These are phyloP conservation scores for Citrus inodora DNA, from an alignment of 345 rosid species.

Conservation along the genomic window DNA sequence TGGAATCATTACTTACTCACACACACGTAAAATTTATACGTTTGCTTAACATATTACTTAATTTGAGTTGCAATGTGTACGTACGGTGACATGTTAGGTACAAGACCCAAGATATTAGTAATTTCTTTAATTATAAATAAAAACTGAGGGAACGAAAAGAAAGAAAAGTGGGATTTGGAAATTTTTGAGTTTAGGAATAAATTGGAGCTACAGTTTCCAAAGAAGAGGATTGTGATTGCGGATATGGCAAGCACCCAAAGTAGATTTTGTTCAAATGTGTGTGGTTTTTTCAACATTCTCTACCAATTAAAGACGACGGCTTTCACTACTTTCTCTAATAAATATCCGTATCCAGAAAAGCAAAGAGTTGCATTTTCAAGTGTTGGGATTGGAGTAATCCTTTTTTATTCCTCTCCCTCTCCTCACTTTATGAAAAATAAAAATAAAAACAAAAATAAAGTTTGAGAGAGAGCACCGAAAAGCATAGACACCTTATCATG, in stretches of 20 bases:
- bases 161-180: slow-evolving; percentile 15
- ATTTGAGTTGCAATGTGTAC: background rate
- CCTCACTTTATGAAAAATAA: slow-evolving; percentile 4
- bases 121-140: background rate
- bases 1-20: slow-evolving; percentile 27
- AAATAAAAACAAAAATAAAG: slow-evolving; percentile 11
- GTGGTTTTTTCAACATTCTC: slow-evolving; percentile 37
- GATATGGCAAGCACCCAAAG: slow-evolving; percentile 30
- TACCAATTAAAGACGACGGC: slow-evolving; percentile 36
- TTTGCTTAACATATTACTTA: background rate
- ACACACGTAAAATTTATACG: slow-evolving; percentile 1
- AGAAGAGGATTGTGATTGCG: slow-evolving; percentile 21
- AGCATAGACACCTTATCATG: slow-evolving; percentile 84
- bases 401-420: slow-evolving; percentile 33
- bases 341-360: slow-evolving; percentile 50
- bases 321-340: slow-evolving; percentile 18
- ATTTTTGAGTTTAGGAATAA: slow-evolving; percentile 21
- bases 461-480: slow-evolving; percentile 83
- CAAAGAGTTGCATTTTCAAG: slow-evolving; percentile 53
- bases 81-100: slow-evolving; percentile 9
- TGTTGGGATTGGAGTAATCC: slow-evolving; percentile 72
- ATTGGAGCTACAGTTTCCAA: slow-evolving; percentile 44
- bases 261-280: background rate
- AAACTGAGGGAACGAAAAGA: background rate
- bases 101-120: background rate